Conservation (phyloP, 2,329 filamentous ascomycete genomes). For the Colletotrichum salicis region DNA sequence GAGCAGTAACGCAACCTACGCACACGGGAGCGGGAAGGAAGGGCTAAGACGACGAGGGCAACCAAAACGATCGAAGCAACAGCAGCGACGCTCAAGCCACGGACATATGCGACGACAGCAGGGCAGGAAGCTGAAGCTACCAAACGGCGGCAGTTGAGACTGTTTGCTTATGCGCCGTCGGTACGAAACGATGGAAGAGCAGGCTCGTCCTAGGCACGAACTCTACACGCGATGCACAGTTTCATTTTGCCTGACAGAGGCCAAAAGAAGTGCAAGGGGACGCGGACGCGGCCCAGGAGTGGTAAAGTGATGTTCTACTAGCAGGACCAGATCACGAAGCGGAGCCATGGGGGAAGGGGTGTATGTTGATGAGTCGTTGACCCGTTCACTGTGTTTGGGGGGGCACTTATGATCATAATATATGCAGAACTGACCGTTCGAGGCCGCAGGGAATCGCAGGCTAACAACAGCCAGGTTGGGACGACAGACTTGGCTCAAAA, state of each 20-base stretch:
- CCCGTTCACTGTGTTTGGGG: not conserved
- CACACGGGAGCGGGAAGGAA: not conserved
- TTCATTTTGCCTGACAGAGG: not conserved
- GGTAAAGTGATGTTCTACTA: not conserved
- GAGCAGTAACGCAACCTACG: conserved; percentile 3
- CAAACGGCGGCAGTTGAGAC: not conserved
- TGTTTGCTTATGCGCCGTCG: not conserved
- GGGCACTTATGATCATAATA: not conserved
- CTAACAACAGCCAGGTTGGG: not conserved
- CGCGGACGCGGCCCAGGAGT: not conserved
- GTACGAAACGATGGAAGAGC: not conserved
- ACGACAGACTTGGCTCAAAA: not conserved
- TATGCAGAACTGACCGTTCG: not conserved
- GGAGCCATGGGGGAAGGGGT: not conserved
- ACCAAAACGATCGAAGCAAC: not conserved
- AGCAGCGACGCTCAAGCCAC: too few relatives aligned
- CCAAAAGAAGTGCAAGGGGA: not conserved
- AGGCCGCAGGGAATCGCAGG: not conserved
- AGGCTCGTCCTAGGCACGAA: not conserved
- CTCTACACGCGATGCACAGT: not conserved
- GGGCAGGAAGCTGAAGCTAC: not conserved
- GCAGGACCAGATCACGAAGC: not conserved
- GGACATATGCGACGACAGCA: not conserved
- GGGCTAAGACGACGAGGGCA: not conserved
- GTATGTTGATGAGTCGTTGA: not conserved